Conservation (phyloP, 306 rosid genomes). For the Oxytropis ochrocephala region DNA sequence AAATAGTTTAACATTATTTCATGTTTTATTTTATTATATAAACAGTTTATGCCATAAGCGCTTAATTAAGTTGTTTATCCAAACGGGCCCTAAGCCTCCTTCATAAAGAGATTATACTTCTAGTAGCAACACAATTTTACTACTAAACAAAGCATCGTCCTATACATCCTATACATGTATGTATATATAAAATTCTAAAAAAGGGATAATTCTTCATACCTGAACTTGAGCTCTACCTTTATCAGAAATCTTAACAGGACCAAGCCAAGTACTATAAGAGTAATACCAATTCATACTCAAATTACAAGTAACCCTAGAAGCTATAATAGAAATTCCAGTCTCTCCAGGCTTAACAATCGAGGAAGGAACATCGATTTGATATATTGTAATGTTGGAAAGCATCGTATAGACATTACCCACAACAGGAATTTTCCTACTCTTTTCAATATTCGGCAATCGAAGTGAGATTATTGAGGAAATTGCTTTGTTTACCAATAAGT, state of each 20-base stretch:
- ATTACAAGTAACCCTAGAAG: conserved; percentile 67
- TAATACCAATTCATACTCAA: conserved; percentile 79
- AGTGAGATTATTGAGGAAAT: conserved; percentile 67
- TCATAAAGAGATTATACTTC: neutral
- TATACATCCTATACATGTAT: neutral
- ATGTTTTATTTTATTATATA: too few species aligned
- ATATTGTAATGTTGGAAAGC: conserved; percentile 57
- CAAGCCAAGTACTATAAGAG: conserved; percentile 63
- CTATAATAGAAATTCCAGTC: conserved; percentile 47
- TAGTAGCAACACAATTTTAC: neutral
- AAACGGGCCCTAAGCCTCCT: too few species aligned
- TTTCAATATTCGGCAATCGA: conserved; percentile 50
- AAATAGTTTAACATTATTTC: too few species aligned
- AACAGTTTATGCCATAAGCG: too few species aligned
- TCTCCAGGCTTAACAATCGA: conserved; percentile 57
- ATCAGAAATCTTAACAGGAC: conserved; percentile 60
- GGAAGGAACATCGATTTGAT: conserved; percentile 48
- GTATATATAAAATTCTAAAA: neutral
- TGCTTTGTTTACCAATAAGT: conserved; percentile 50
- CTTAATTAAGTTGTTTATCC: too few species aligned
- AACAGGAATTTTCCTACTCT: conserved; percentile 50
- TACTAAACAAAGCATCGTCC: neutral
- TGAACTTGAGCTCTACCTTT: conserved; percentile 62
- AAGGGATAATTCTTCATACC: conserved; percentile 36
- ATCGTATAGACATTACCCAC: conserved; percentile 53